These are phyloP conservation scores for Microcyclosporella mali DNA, from an alignment of 2,329 filamentous ascomycete species.

Conservation along the genomic window DNA sequence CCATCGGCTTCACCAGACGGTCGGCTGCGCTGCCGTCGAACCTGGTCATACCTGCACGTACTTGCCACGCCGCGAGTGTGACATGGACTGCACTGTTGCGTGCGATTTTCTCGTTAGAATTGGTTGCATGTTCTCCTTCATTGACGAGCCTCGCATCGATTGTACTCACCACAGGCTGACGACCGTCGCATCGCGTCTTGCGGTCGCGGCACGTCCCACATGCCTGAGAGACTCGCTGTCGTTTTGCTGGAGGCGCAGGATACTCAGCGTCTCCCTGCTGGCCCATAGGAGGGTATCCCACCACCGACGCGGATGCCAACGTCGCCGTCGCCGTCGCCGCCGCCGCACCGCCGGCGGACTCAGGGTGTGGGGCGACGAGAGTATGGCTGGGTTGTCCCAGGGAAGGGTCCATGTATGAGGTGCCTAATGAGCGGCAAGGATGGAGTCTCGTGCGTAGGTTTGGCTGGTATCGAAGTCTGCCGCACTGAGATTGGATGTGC, in stretches of 20 bases:
- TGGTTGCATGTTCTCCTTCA: slow-evolving; percentile 14
- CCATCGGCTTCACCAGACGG: slow-evolving; percentile 4
- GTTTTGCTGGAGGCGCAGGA: slow-evolving; percentile 9
- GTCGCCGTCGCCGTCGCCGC: too few species aligned
- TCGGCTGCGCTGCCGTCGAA: slow-evolving; percentile 13
- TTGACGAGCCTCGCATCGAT: slow-evolving; percentile 1
- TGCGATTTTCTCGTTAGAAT: too few species aligned
- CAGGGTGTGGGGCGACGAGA: too few species aligned
- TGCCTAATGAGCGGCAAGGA: too few species aligned
- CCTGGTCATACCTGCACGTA: slow-evolving; percentile 18
- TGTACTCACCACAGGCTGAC: slow-evolving; percentile 17
- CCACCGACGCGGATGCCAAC: too few species aligned
- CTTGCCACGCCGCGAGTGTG: slow-evolving; percentile 16
- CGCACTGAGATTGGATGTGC: too few species aligned
- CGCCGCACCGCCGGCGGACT: too few species aligned
- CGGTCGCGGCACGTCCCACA: slow-evolving; percentile 18
- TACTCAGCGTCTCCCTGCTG: slow-evolving; percentile 3
- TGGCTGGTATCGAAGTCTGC: too few species aligned
- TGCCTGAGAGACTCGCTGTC: slow-evolving; percentile 18
- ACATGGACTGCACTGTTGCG: slow-evolving; percentile 14
- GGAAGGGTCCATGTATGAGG: too few species aligned
- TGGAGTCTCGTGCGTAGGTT: too few species aligned
- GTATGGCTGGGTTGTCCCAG: too few species aligned
- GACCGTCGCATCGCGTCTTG: slow-evolving; percentile 23
- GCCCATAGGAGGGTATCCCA: neutral